Evolutionary conservation across 805 yeast species (phyloP), one percentile per base, ranked within the genome.

Genomic region (Brettanomyces anomalus): DNA sequence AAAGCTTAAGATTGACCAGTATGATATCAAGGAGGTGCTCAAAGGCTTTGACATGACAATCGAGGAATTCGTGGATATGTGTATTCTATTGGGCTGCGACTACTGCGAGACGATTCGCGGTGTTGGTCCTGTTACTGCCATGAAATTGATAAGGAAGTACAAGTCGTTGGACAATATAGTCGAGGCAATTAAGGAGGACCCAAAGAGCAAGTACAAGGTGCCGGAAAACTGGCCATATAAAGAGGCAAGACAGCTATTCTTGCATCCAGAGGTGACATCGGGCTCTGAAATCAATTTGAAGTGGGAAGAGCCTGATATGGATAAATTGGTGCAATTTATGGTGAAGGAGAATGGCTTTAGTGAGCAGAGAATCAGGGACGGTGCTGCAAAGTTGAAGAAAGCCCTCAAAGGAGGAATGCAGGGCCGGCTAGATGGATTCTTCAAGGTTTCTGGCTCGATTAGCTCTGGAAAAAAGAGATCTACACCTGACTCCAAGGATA

Each of bases 201-300:
- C 76, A 2, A 72, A 72, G 45, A 65, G 76, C 4, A 90, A 88
- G 57, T 81, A 80, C 61, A 82, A 80, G 55, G 74, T 93, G 20
- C 97, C 98, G 2, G 97, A 89, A 56, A 79, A 85, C 53, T 93
- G 97, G 97, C 96, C 96, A 2, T 89, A 71, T 56, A 77, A 76
- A 46, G 95, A 83, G 52, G 97, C 96, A 3, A 74, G 97, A 55
- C 78, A 84, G 47, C 66, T 93, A 38, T 90, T 93, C 58, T 61
- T 80, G 53, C 67, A 79, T 17, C 97, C 98, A 0, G 97, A 90
- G 24, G 86, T 88, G 3, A 57, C 69, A 5, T 70, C 74, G 32
- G 79, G 84, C 2, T 64, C 66, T 2, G 81, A 79, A 1, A 67
- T 86, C 8, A 75, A 75, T 3, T 58, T 93, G 54, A 87, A 88